Base-by-base conservation (phyloP, 2,329 filamentous ascomycete species). In the Thelonectria discophora region DNA sequence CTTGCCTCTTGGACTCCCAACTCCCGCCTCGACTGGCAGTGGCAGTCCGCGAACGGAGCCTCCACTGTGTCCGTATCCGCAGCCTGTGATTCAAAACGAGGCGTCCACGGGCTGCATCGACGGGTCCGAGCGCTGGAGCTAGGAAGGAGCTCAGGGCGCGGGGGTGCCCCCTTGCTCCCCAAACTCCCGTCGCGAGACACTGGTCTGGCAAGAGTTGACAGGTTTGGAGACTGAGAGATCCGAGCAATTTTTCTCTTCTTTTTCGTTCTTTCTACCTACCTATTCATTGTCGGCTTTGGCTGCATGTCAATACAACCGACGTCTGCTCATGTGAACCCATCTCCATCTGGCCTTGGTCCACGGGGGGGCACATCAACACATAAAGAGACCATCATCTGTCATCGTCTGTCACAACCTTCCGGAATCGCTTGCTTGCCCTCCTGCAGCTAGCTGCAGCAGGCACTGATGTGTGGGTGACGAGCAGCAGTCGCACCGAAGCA, bases 131-230 rank as follows among this genome's bases (percentile, higher is more conserved):
- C 6, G 21, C 21, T 24, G 57, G 51, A 46, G 48, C 47, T 40
- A 39, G 12, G 11, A 37, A 37, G 40, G 51, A 45, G 37, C 58
- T 53, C 55, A 47, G 47, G 39, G 47, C 40, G 47, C 21, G 39
- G 54, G 52, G 52, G 42, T 51, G 40, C 27, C 56, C 64, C 55
- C 51, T 60, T 48, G 59, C 57, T 62, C 56, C 64, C 55, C 51
- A 58, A 45, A 57, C 57, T 62, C 47, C 64, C 56, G 53, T 58
- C 34, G 58, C 63, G 65, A 69, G 68, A 71, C 68, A 70, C 59
- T 71, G 68, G 68, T 64, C 68, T 68, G 66, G 68, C 59, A 61
- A 52, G 51, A 57, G 69, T 60, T 48, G 54, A 40, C 18, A 21
- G 17, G 15, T 13, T 20, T 37, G 45, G 47, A 40, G 49, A 56